These are phyloP conservation scores for Sugiyamaella marilandica DNA, from an alignment of 805 yeast genomes.

Conservation along the genomic window DNA sequence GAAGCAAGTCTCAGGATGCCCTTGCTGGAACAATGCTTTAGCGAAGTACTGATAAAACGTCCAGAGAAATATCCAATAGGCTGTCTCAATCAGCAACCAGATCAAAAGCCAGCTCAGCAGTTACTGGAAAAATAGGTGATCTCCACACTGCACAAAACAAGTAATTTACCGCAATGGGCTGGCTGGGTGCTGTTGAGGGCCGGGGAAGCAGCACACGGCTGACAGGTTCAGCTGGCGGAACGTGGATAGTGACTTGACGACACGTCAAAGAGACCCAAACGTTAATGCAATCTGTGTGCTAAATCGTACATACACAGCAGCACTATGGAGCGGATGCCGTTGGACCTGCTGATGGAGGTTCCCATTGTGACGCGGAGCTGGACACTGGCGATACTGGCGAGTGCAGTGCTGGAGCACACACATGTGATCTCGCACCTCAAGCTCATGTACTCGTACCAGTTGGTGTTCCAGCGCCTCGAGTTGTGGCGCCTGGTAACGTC, in stretches of 20 bases:
- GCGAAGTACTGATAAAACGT: no score
- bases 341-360: constrained; percentile 31
- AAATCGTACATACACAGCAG: no score
- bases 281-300: not conserved
- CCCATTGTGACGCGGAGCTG: constrained; percentile 45
- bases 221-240: not conserved
- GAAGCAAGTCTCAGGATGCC: no score
- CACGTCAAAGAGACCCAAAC: no score
- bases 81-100: no score
- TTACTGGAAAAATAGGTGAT: no score
- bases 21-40: no score
- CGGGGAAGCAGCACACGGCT: not conserved
- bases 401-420: constrained; percentile 33
- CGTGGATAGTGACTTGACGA: not conserved
- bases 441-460: constrained; percentile 33
- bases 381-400: constrained; percentile 31
- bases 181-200: not conserved
- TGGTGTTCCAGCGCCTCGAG: constrained; percentile 33
- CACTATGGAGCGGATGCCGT: constrained; percentile 21
- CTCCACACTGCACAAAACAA: no score
- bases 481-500: constrained; percentile 41
- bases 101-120: no score
- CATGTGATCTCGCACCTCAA: constrained; percentile 34
- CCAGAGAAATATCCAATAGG: no score
- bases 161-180: not conserved